phyloP scores from a whole-genome alignment of 2,329 filamentous ascomycete genomes.

The Alternaria sp. region DNA sequence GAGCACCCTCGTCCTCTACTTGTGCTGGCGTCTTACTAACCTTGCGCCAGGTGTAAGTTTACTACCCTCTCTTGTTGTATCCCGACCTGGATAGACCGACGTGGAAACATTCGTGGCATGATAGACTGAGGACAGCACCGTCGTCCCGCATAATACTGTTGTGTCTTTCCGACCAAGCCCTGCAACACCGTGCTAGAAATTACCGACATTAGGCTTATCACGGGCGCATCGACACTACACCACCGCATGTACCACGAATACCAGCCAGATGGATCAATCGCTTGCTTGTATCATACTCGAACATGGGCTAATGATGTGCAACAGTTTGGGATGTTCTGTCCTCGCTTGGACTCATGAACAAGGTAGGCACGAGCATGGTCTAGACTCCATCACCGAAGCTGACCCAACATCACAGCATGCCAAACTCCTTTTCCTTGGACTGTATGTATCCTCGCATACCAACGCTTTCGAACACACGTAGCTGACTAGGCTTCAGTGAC shows the following conservation, averaged over 20 bases:
- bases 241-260: neutral
- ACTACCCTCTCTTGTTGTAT: conserved; percentile 12
- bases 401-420: conserved; percentile 66
- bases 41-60: conserved; percentile 44
- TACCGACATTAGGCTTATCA: neutral
- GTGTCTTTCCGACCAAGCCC: neutral
- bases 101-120: neutral
- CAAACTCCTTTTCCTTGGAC: conserved; percentile 74
- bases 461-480: neutral
- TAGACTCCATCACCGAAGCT: conserved; percentile 8
- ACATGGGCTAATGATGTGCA: conserved; percentile 18
- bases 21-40: conserved; percentile 18
- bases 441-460: conserved; percentile 49
- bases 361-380: conserved; percentile 50
- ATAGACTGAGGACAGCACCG: neutral
- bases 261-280: neutral
- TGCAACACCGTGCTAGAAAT: neutral
- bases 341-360: conserved; percentile 87
- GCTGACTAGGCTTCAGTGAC: conserved; percentile 79
- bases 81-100: conserved; percentile 1
- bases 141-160: neutral
- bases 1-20: conserved; percentile 1
- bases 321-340: conserved; percentile 89
- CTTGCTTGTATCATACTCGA: neutral
- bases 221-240: conserved; percentile 1